These are phyloP conservation scores for Groenewaldozyma tartarivorans DNA, from an alignment of 805 yeast genomes.

Conservation along the genomic window DNA sequence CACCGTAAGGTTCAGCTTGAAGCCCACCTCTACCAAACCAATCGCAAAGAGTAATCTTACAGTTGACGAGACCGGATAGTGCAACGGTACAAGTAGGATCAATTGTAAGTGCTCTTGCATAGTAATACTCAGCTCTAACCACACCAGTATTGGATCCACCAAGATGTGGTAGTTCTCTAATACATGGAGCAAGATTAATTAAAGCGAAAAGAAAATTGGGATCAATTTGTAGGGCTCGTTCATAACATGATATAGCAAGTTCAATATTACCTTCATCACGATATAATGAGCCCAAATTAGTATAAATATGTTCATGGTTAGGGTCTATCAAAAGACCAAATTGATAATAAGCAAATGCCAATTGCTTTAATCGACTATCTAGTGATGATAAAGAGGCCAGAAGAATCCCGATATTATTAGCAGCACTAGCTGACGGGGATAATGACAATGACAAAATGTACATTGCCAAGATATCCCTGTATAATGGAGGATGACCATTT, in stretches of 20 bases:
- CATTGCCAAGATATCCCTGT: conserved; percentile 21
- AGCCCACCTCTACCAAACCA: conserved; percentile 25
- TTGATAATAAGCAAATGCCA: conserved; percentile 24
- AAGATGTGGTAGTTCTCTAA: no score
- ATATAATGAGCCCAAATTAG: conserved; percentile 25
- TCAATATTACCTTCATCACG: conserved; percentile 24
- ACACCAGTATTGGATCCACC: conserved; percentile 23
- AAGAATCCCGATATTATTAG: conserved; percentile 27
- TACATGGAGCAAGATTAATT: conserved; percentile 25
- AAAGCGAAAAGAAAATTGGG: conserved; percentile 25
- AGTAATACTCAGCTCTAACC: conserved; percentile 24
- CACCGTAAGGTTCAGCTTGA: conserved; percentile 21
- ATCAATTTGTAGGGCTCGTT: conserved; percentile 23
- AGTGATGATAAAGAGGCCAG: conserved; percentile 16
- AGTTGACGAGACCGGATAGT: conserved; percentile 23
- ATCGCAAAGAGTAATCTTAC: conserved; percentile 23
- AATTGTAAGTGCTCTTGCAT: conserved; percentile 22
- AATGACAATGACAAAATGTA: conserved; percentile 24
- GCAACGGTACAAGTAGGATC: conserved; percentile 26
- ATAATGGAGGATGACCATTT: conserved; percentile 20
- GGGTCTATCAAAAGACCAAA: conserved; percentile 24
- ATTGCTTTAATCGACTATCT: conserved; percentile 4
- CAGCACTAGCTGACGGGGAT: conserved; percentile 24
- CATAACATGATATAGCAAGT: conserved; percentile 24
- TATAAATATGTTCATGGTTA: conserved; percentile 27